phyloP scores from a whole-genome alignment of 2,329 filamentous ascomycete genomes.

The Pestalotiopsis sp. region DNA sequence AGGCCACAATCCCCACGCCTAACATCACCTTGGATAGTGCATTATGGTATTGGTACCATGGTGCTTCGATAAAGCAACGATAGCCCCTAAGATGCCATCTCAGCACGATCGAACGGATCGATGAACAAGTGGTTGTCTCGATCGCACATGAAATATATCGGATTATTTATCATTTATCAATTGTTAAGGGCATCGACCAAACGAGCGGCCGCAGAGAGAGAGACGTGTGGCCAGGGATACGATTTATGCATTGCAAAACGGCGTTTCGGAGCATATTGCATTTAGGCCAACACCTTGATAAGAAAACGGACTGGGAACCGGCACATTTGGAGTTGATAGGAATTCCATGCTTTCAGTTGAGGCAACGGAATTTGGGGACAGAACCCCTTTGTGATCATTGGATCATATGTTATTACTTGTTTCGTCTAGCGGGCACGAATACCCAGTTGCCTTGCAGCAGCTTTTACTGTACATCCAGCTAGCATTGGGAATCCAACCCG shows the following conservation, averaged over 20 bases:
- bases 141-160: background rate
- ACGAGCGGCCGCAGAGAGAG: background rate
- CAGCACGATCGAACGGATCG: too few relatives aligned
- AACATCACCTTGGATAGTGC: conserved; percentile 28
- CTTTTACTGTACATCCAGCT: conserved; percentile 1
- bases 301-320: background rate
- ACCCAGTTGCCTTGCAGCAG: background rate
- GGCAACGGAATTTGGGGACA: background rate
- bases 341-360: background rate
- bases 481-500: background rate
- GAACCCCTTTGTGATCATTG: too few relatives aligned
- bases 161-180: background rate
- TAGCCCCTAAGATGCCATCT: too few relatives aligned
- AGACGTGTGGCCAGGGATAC: background rate
- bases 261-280: background rate
- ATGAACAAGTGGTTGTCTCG: too few relatives aligned
- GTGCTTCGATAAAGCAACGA: conserved; percentile 46
- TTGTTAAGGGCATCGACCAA: background rate
- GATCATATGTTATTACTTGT: background rate
- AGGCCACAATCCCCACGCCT: conserved; percentile 47
- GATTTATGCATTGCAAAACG: background rate
- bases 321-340: background rate
- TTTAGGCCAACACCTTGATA: background rate
- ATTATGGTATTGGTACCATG: conserved; percentile 36
- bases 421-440: background rate